Percentiles rank a stretch among this genome's conserved stretches.
Evolutionary conservation across 306 rosid genomes (phyloP).

Genomic region (Trifolium fragiferum): DNA sequence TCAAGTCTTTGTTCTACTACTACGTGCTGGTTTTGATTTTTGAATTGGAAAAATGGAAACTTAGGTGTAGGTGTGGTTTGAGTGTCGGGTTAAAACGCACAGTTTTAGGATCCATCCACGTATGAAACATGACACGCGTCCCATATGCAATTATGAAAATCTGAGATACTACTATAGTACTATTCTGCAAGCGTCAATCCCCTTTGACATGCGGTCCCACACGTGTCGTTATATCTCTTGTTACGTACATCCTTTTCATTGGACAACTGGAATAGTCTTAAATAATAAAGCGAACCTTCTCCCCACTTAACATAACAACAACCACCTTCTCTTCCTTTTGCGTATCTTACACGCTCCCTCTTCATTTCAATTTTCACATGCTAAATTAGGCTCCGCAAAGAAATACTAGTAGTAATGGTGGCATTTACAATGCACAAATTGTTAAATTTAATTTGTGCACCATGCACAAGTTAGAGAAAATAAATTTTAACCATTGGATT

Average conservation of each 20-base stretch:
- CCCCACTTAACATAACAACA: background rate
- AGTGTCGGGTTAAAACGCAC: conserved; percentile 9
- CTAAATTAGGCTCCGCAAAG: too few relatives aligned
- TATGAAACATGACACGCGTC: conserved; percentile 51
- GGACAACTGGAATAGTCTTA: conserved; percentile 42
- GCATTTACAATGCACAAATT: too few relatives aligned
- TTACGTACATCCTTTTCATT: conserved; percentile 48
- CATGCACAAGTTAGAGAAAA: too few relatives aligned
- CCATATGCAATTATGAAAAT: background rate
- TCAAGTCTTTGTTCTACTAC: background rate
- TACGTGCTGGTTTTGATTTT: background rate
- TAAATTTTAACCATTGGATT: too few relatives aligned
- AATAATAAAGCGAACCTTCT: conserved; percentile 34
- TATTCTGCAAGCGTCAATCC: conserved; percentile 53
- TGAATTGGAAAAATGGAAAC: conserved; percentile 26
- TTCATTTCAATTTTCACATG: background rate
- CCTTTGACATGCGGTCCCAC: conserved; percentile 62
- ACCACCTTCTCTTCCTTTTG: background rate
- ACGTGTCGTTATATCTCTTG: conserved; percentile 52
- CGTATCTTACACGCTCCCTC: conserved; percentile 33
- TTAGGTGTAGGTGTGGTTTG: background rate
- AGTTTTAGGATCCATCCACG: conserved; percentile 43
- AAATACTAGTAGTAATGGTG: too few relatives aligned
- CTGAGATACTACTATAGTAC: too few relatives aligned
- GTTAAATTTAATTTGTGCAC: too few relatives aligned